Base-by-base conservation (phyloP, 331 rosid species). In the Malus hybrid region DNA sequence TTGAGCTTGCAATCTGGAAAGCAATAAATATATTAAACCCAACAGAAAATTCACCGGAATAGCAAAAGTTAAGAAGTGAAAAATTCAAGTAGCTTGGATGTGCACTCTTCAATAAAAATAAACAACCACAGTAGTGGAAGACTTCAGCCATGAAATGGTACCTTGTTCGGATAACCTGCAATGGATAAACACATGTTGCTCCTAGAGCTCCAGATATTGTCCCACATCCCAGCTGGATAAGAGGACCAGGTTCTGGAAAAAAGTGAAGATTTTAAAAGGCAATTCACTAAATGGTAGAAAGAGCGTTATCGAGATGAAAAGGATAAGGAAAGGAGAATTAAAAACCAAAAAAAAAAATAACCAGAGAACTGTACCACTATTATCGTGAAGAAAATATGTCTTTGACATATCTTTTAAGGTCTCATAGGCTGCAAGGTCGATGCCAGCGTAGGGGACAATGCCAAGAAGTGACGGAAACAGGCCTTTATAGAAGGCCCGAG, bases 161-260 rank as follows among this genome's bases (percentile, higher is more conserved):
- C 96, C 96, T 88, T 31, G 96, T 90, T 29, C 96, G 88, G 70
- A 90, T 81, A 83, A 90, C 96, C 85, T 90, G 96, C 84, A 90
- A 78, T 1, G 96, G 96, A 77, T 90, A 90, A 81, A 88, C 93
- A 84, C 90, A 90, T 19, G 92, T 87, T 62, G 96, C 96, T 68
- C 93, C 93, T 65, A 88, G 87, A 59, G 93, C 96, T 70, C 90
- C 96, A 6, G 96, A 90, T 74, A 90, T 69, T 48, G 93, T 90
- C 78, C 96, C 96, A 79, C 96, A 90, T 32, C 96, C 96, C 61
- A 90, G 83, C 80, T 90, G 96, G 46, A 87, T 78, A 2, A 90
- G 86, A 81, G 93, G 89, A 61, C 96, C 96, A 62, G 93, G 90
- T 73, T 90, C 96, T 90, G 71, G 67, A 59, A 32, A 54, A 64